Evolutionary conservation across 2,329 filamentous ascomycete species (phyloP), one percentile per base, ranked within the genome.

Genomic region (Claviceps sp.): DNA sequence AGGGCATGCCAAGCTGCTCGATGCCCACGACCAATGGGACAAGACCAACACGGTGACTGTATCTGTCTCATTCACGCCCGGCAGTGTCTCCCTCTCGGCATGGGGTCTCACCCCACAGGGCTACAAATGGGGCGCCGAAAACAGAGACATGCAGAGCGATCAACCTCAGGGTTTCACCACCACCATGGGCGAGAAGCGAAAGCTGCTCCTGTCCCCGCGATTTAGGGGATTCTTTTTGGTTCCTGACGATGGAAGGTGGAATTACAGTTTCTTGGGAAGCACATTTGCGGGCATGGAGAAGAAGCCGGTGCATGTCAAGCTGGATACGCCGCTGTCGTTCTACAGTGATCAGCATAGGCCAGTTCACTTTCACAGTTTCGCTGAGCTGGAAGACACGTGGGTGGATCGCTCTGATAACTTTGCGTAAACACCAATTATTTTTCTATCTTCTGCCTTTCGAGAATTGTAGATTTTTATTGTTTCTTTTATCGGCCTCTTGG

Each of bases 251-350:
- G 84, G 83, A 56, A 77, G 85, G 55, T 98, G 93, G 93, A 98
- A 98, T 70, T 98, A 96, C 73, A 93, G 87, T 67, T 98, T 98
- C 76, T 89, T 97, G 83, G 93, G 93, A 52, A 89, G 84, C 58
- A 82, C 83, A 0, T 98, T 97, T 65, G 82, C 84, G 14, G 82
- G 83, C 42, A 78, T 95, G 57, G 89, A 95, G 72, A 97, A 96
- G 82, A 88, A 89, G 72, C 78, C 84, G 3, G 79, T 96, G 44
- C 86, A 89, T 60, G 90, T 97, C 61, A 93, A 93, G 75, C 83
- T 98, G 51, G 94, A 97, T 69, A 94, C 89, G 44, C 93, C 93
- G 18, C 70, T 84, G 59, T 77, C 86, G 8, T 97, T 95, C 71
- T 98, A 98, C 71, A 90, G 86, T 64, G 89, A 90, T 61, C 78